Evolutionary conservation across 1,284 basidiomycete genomes (phyloP), one percentile per base, ranked within the genome.

Genomic region (Inonotus hispidus): DNA sequence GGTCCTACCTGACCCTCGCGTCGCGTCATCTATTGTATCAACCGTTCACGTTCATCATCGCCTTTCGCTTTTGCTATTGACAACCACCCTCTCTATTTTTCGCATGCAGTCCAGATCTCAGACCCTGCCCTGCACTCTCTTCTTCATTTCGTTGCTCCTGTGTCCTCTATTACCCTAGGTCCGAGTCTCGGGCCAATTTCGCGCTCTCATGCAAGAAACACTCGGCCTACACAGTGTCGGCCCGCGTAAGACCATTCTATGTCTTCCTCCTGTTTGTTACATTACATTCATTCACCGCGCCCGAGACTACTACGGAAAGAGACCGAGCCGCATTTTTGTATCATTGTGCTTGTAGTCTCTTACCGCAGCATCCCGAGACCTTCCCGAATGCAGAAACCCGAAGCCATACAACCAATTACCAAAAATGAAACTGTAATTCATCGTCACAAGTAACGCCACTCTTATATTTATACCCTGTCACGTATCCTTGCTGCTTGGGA

Each of bases 81-180:
- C 10, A 13, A 27, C 13, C 50, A 52, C 3, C 50, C 32, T 27
- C 32, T 52, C 50, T 32, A n/a, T 27, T 13, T 35, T 13, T 16
- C 46, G 23, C 19, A 27, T 16, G 14, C 5, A n/a, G 50, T 52
- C 29, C 32, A 35, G 50, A 52, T 52, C 50, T 52, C 50, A 19
- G 50, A 52, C 29, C 50, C 16, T 19, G 25, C 27, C 3, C 11
- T n/a, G 38, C 38, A 39, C n/a, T 39, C 8, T 50, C 49, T 14
- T 52, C 27, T 52, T 52, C 50, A 52, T 52, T 52, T 52, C 50
- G 29, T 27, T 16, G 11, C 50, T 52, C 50, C 50, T 52, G 29
- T 29, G 29, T 29, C 27, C 50, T 29, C 13, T 27, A 27, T 52
- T 52, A 19, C 50, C n/a, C 50, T 27, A 27, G 29, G 25, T 35